Conservation (phyloP, 495 filamentous ascomycete species). For the Pyrenula aspistea region DNA sequence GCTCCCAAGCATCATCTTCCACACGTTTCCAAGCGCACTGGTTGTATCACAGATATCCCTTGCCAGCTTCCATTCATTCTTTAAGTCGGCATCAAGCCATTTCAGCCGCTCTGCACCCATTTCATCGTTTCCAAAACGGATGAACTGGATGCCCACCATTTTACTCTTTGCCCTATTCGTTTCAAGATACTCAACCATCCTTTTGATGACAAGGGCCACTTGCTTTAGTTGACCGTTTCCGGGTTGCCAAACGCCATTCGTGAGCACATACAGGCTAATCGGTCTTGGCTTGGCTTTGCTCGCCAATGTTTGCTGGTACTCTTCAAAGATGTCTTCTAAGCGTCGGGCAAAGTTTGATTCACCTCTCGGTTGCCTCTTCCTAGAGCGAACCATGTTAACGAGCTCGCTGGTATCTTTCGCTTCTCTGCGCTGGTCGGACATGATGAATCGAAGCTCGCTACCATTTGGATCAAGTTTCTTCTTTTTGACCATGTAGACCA, state of each 20-base stretch:
- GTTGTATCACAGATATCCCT: constrained; percentile 25
- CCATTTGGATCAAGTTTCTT: constrained; percentile 3
- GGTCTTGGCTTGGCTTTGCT: background rate
- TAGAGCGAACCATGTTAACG: constrained; percentile 9
- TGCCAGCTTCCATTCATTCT: background rate
- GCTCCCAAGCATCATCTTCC: constrained; percentile 21
- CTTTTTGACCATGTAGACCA: constrained; percentile 21
- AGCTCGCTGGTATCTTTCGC: constrained; percentile 2
- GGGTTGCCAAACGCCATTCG: constrained; percentile 23
- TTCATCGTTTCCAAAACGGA: constrained; percentile 24
- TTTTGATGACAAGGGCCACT: background rate
- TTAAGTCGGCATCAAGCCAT: constrained; percentile 15
- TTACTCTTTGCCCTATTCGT: constrained; percentile 9
- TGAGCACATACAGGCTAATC: constrained; percentile 26
- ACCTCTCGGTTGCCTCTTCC: constrained; percentile 4
- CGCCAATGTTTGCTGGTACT: constrained; percentile 4
- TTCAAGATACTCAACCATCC: constrained; percentile 1
- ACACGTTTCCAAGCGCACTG: constrained; percentile 16
- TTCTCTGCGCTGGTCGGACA: constrained; percentile 6
- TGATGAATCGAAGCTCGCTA: background rate
- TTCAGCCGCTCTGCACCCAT: constrained; percentile 14
- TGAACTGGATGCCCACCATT: constrained; percentile 24
- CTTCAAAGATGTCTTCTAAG: background rate
- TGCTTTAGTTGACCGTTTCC: background rate
- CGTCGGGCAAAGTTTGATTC: constrained; percentile 8